Base-by-base conservation (phyloP, 805 yeast species). In the Ogataea kodamae region DNA sequence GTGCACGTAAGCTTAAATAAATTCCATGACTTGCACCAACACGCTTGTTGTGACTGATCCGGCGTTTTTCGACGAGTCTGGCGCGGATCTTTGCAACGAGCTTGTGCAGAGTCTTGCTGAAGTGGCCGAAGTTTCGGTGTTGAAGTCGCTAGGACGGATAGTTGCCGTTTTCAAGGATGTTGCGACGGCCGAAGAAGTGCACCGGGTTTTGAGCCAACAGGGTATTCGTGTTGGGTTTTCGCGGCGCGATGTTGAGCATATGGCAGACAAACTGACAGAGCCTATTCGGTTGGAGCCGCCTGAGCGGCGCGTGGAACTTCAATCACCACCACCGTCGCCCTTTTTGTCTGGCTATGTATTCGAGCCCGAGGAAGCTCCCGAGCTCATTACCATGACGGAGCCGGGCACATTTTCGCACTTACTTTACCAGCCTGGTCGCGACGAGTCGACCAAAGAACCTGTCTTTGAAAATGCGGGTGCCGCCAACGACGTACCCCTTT, bases 271-370 rank as follows among this genome's bases (percentile, higher is more conserved):
- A 9, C 25, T 29, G 10, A 30, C 18, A 5, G 12, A 18, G n/a
- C 30, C 28, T 3, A 22, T 22, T 5, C 37, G 28, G 2, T 36
- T 53, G 13, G 40, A 38, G 13, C 52, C 52, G 3, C 63, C 63
- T 1, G 49, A 46, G 18, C 45, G 54, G 6, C 46, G 42, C n/a
- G 39, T 58, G 1, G 60, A 58, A 28, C 40, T 58, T 28, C 59
- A 55, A 39, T 59, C 64, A 0, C 64, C 64, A 5, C 64, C 64
- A 6, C 53, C 62, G 1, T 59, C 64, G 1, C 64, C 64, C 3
- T 58, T 58, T 30, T 40, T 57, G 16, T n/a, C n/a, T n/a, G 62
- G 61, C 3, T 58, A 50, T 41, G 43, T 47, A 10, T 49, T 49
- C 22, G 40, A 39, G 33, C 57, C 57, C 1, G 64, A 59, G 33